phyloP scores from a whole-genome alignment of 495 filamentous ascomycete genomes.

The Penicillium flavigenum region DNA sequence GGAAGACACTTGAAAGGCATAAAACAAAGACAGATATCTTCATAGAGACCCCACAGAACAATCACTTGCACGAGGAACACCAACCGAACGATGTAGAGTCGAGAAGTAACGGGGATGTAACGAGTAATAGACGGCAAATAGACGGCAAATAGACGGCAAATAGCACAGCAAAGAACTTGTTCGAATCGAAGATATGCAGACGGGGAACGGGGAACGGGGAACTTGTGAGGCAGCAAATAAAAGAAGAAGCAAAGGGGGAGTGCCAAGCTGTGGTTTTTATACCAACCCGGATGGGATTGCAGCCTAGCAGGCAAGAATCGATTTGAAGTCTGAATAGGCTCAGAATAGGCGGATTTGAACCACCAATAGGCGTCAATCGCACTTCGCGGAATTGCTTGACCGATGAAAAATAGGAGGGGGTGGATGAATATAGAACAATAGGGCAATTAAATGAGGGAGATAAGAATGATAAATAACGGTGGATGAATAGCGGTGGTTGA shows the following conservation, averaged over 20 bases:
- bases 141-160: not conserved
- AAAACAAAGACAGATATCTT: not conserved
- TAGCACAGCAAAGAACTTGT: not conserved
- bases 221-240: not conserved
- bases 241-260: not conserved
- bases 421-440: slow-evolving; percentile 1
- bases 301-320: not conserved
- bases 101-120: not conserved
- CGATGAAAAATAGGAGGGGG: not conserved
- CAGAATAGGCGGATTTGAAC: not conserved
- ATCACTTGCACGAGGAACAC: not conserved
- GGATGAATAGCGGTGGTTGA: slow-evolving; percentile 5
- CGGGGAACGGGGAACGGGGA: not conserved
- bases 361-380: slow-evolving; percentile 3
- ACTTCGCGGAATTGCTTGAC: not conserved
- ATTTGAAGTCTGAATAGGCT: not conserved
- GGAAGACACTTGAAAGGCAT: not conserved
- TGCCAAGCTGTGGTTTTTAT: not conserved
- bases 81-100: not conserved
- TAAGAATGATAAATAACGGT: not conserved
- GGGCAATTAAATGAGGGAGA: not conserved
- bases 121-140: not conserved
- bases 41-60: not conserved
- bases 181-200: not conserved
- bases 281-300: not conserved